Evolutionary conservation across 2,329 filamentous ascomycete species (phyloP), one percentile per base, ranked within the genome.

Genomic region (Sclerotinia subarctica): DNA sequence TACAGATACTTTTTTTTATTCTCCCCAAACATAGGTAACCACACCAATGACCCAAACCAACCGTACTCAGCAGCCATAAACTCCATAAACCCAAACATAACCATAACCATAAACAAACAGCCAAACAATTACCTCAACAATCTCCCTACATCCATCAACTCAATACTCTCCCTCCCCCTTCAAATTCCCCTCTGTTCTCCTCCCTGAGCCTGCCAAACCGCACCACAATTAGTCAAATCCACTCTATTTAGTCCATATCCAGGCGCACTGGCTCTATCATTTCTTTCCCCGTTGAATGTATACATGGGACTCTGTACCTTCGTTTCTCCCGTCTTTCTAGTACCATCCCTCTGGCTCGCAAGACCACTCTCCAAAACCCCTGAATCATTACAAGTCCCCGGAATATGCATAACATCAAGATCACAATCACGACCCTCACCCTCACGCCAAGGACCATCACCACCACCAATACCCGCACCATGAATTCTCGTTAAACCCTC

Each of bases 71-170:
- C 35, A 38, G 35, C 2, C 11, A 38, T 3, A 42, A 42, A 42
- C 38, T 42, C 38, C 13, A 42, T 38, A 13, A 13, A 38, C 35
- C 32, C 32, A 35, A 35, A 35, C 32, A 1, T 5, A 32, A 32
- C 5, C 32, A 35, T 8, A 8, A 35, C 32, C 7, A 35, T 5
- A 35, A 35, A 38, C 10, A 15, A 13, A 38, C 35, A 38, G 13
- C 4, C 13, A 42, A 42, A 5, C 38, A 15, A 35, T 72, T 57
- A 75, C 66, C 74, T 75, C 24, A 75, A 62, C 24, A 76, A 56
- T 24, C 64, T 73, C 29, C 74, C 74, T 38, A 76, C 74, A 72
- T 76, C 75, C 58, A 73, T 64, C 26, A 76, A 65, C 70, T 70
- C 70, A 52, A 76, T 74, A 67, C 69, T 73, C 60, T 76, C 72